Evolutionary conservation across 2,329 filamentous ascomycete genomes (phyloP), one percentile per base, ranked within the genome.

Genomic region (Monilinia fructigena): DNA sequence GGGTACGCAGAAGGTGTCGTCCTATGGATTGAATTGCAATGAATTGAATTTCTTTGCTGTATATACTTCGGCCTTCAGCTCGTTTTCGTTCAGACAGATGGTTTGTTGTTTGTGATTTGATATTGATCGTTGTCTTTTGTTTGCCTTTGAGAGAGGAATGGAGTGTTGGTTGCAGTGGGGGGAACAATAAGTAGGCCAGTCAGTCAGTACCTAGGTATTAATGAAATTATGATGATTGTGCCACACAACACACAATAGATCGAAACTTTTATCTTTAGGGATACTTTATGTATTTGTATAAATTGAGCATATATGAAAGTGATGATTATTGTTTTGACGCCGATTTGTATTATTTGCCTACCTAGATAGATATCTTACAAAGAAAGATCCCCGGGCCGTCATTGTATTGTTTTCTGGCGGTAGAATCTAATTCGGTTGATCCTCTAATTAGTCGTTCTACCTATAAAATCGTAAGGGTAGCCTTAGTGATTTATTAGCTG

Each of bases 111-210:
- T 26, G 40, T 45, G 5, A 18, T 58, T 12, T 31, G 55, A 35
- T 35, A 35, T 35, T 35, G 4, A 35, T 35, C 31, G 31, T 35
- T 47, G 55, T 59, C 45, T 59, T 35, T 59, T 28, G 31, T 60
- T 38, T 60, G 58, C 28, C 28, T 50, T 60, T 50, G 42, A 45
- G 56, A 28, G 45, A 50, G 45, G 12, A 12, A 38, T 50, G 58
- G 28, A 50, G n/a, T 38, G n/a, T 38, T 28, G 20, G 31, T 50
- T 45, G 28, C 58, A 60, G 28, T 60, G 45, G 14, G 45, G 28
- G 14, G 23, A n/a, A 23, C 7, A 4, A 10, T 20, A 4, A 10
- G 7, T 7, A 48, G 45, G 11, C 18, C 6, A 18, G 42, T 45
- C 5, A 18, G 42, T 45, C 42, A 45, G 16, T 47, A 47, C 45